These are phyloP conservation scores for Zarea fungicola DNA, from an alignment of 2,329 filamentous ascomycete species.

Conservation along the genomic window DNA sequence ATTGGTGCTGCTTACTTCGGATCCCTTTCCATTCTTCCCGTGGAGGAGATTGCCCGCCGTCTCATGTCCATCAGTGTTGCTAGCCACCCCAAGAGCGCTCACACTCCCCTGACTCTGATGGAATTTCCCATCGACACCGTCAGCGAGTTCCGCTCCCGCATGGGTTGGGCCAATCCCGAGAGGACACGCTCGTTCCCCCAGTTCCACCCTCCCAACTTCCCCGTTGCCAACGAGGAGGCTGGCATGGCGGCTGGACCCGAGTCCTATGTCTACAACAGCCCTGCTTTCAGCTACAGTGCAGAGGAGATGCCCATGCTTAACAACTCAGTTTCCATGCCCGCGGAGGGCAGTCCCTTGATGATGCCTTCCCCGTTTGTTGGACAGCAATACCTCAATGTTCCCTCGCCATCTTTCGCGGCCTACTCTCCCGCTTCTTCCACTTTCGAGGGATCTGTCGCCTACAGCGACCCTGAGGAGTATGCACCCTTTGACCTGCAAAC, in stretches of 20 bases:
- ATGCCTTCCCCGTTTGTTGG: slow-evolving; percentile 51
- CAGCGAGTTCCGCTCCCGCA: slow-evolving; percentile 61
- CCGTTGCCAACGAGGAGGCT: slow-evolving; percentile 37
- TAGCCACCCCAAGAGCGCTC: slow-evolving; percentile 49
- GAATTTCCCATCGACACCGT: slow-evolving; percentile 67
- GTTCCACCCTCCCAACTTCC: slow-evolving; percentile 53
- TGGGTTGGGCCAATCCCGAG: slow-evolving; percentile 60
- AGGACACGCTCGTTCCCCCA: slow-evolving; percentile 57
- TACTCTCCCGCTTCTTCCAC: slow-evolving; percentile 61
- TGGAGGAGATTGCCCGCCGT: slow-evolving; percentile 79
- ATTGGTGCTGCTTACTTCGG: slow-evolving; percentile 86
- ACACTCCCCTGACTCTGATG: slow-evolving; percentile 63
- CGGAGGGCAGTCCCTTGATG: slow-evolving; percentile 49
- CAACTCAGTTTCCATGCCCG: slow-evolving; percentile 41
- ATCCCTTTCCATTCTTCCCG: slow-evolving; percentile 69
- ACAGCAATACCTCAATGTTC: slow-evolving; percentile 57
- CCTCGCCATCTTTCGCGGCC: slow-evolving; percentile 54
- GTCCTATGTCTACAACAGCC: slow-evolving; percentile 50
- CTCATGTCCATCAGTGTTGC: slow-evolving; percentile 64
- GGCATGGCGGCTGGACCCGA: slow-evolving; percentile 36
- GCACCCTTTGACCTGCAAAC: slow-evolving; percentile 42
- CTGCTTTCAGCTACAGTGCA: slow-evolving; percentile 59
- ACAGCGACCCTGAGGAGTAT: slow-evolving; percentile 58
- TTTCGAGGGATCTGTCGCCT: slow-evolving; percentile 56
- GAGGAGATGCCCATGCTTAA: slow-evolving; percentile 56